phyloP scores from a whole-genome alignment of 148 eudicot species.

The Rhododendron mucronatum region DNA sequence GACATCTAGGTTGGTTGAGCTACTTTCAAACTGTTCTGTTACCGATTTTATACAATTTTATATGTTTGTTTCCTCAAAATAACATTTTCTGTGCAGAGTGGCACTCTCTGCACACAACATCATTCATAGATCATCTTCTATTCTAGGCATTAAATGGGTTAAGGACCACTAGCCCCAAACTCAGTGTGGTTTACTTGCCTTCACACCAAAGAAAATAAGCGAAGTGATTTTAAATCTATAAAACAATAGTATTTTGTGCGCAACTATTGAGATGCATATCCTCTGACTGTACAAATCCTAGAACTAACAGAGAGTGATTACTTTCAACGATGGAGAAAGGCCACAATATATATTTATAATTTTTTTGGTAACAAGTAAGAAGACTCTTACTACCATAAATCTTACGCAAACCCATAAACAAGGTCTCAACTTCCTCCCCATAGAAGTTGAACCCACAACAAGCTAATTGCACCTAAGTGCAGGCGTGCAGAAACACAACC shows the following conservation, averaged over 20 bases:
- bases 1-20: neutral
- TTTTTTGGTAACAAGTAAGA: neutral
- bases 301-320: neutral
- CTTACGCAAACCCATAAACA: neutral
- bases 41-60: neutral
- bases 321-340: neutral
- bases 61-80: neutral
- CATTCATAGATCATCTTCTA: neutral
- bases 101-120: neutral
- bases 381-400: neutral
- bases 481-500: neutral
- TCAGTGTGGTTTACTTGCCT: neutral
- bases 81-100: neutral
- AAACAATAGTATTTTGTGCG: neutral
- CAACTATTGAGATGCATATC: neutral
- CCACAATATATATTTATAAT: neutral
- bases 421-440: neutral
- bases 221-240: neutral
- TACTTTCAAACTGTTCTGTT: neutral
- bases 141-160: neutral
- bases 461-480: neutral
- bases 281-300: neutral
- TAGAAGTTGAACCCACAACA: neutral
- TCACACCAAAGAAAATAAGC: neutral
- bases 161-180: neutral